Percentiles rank a stretch among this genome's conserved stretches.
phyloP scores from a whole-genome alignment of 1,284 basidiomycete genomes.

The Bjerkandera adusta region DNA sequence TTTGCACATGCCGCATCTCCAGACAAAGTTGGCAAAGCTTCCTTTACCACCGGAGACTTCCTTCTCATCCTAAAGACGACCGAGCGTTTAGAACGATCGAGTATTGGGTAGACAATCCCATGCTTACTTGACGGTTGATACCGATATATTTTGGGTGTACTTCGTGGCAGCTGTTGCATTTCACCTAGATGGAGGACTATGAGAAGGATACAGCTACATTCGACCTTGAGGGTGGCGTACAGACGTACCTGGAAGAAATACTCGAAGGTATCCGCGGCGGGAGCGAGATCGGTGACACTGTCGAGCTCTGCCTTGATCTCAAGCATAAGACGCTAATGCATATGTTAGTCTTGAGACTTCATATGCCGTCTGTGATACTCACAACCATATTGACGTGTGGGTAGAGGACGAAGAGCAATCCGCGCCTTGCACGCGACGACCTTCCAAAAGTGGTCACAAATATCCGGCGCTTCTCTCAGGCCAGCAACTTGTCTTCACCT shows the following conservation, averaged over 20 bases:
- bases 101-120: too few relatives aligned
- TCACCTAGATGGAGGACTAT: conserved; percentile 48
- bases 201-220: not conserved
- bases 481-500: too few relatives aligned
- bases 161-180: conserved; percentile 77
- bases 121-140: conserved; percentile 61
- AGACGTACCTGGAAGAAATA: conserved; percentile 69
- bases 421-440: not conserved
- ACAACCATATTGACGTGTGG: conserved; percentile 37
- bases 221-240: not conserved
- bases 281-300: conserved; percentile 67
- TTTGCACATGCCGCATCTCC: conserved; percentile 75
- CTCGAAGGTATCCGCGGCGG: conserved; percentile 62
- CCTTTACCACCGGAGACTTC: conserved; percentile 66
- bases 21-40: conserved; percentile 72
- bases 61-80: conserved; percentile 51
- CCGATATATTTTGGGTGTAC: conserved; percentile 66
- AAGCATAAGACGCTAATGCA: conserved; percentile 49
- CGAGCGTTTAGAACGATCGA: not conserved
- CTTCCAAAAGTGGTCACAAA: not conserved
- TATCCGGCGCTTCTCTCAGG: too few relatives aligned
- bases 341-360: not conserved
- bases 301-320: conserved; percentile 79
- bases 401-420: not conserved
- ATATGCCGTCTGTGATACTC: conserved; percentile 19